phyloP scores from a whole-genome alignment of 352 stramenopile species.

The Thalassiosira exigua region DNA sequence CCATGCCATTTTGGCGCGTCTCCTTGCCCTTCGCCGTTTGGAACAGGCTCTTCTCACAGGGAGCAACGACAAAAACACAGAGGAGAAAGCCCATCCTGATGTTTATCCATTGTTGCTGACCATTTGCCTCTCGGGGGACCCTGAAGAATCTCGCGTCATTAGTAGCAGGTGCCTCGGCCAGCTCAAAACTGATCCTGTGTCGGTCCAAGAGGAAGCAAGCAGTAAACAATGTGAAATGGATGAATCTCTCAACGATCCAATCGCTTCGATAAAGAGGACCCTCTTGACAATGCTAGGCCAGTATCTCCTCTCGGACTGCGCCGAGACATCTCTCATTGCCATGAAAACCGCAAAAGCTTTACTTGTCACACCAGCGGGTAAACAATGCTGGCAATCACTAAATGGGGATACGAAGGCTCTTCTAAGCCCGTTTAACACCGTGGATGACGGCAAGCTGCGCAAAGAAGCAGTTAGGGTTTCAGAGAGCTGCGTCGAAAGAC shows the following conservation, averaged over 20 bases:
- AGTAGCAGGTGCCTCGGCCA: slow-evolving; percentile 59
- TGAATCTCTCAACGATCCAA: slow-evolving; percentile 39
- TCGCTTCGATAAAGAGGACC: slow-evolving; percentile 58
- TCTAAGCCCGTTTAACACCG: slow-evolving; percentile 43
- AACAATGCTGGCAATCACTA: slow-evolving; percentile 60
- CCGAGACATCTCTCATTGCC: slow-evolving; percentile 67
- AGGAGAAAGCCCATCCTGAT: slow-evolving; percentile 15
- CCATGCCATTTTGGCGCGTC: slow-evolving; percentile 34
- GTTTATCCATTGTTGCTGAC: slow-evolving; percentile 39
- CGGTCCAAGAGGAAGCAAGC: slow-evolving; percentile 11
- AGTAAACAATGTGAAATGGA: slow-evolving; percentile 12
- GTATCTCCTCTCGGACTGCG: slow-evolving; percentile 61
- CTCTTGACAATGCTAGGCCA: slow-evolving; percentile 68
- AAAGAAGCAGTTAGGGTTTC: slow-evolving; percentile 53
- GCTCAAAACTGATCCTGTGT: slow-evolving; percentile 18
- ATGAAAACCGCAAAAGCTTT: slow-evolving; percentile 74
- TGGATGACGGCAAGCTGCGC: slow-evolving; percentile 38
- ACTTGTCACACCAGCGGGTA: slow-evolving; percentile 56
- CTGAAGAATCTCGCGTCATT: slow-evolving; percentile 59
- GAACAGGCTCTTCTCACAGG: slow-evolving; percentile 36
- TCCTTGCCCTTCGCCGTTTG: slow-evolving; percentile 49
- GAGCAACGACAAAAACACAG: slow-evolving; percentile 9
- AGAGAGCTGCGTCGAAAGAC: slow-evolving; percentile 35
- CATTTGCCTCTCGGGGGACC: slow-evolving; percentile 60
- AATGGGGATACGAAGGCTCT: slow-evolving; percentile 39